phyloP scores from a whole-genome alignment of 768 basidiomycete genomes.

The Suillus spraguei region DNA sequence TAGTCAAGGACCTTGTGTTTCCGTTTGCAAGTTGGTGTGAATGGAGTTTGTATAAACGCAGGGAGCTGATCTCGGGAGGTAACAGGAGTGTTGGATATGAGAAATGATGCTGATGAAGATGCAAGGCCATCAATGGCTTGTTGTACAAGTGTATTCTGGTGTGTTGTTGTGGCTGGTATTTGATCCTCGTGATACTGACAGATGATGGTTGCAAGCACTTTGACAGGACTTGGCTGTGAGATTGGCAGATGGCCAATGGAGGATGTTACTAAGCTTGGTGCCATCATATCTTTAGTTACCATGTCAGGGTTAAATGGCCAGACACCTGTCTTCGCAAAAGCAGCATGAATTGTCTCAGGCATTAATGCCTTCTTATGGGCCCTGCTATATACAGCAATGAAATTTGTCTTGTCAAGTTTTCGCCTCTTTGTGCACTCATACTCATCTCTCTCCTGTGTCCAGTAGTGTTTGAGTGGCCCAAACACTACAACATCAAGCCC shows the following conservation, averaged over 20 bases:
- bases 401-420: conserved; percentile 10
- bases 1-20: too few relatives aligned
- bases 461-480: conserved; percentile 32
- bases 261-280: conserved; percentile 37
- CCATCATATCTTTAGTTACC: conserved; percentile 19
- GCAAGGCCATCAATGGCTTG: too few relatives aligned
- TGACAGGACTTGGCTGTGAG: conserved; percentile 8
- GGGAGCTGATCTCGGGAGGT: too few relatives aligned
- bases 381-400: conserved; percentile 18
- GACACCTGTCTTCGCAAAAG: conserved; percentile 36
- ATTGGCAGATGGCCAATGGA: conserved; percentile 23
- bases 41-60: too few relatives aligned
- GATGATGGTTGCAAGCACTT: too few relatives aligned
- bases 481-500: conserved; percentile 44
- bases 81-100: too few relatives aligned
- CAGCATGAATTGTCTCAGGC: conserved; percentile 28
- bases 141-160: too few relatives aligned
- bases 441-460: conserved; percentile 17
- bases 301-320: conserved; percentile 28
- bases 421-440: neutral
- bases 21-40: too few relatives aligned
- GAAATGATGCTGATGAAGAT: too few relatives aligned
- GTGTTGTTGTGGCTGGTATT: too few relatives aligned
- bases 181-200: too few relatives aligned
- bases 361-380: conserved; percentile 22